phyloP scores from a whole-genome alignment of 768 basidiomycete species.

The Tricholoma sp. region DNA sequence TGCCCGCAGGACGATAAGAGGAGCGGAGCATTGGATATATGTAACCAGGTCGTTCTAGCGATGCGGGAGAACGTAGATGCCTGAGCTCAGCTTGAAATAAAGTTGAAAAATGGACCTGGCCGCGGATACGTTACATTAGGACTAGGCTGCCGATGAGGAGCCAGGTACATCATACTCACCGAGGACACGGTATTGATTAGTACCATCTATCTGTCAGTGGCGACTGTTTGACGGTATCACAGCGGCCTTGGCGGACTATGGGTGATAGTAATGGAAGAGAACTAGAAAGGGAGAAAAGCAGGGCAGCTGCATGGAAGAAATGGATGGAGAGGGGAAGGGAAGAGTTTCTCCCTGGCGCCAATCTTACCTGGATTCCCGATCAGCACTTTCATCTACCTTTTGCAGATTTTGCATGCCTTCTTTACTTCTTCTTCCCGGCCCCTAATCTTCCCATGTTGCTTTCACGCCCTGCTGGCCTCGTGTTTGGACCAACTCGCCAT shows the following conservation, averaged over 20 bases:
- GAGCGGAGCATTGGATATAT: constrained; percentile 12
- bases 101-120: not conserved
- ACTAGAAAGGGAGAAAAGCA: not conserved
- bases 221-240: not conserved
- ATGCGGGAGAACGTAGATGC: not conserved
- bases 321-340: not conserved
- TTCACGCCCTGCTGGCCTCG: not conserved
- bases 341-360: not conserved
- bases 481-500: not conserved
- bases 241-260: not conserved
- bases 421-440: not conserved
- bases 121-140: not conserved
- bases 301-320: not conserved
- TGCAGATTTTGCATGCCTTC: not conserved
- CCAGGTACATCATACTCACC: not conserved
- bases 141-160: not conserved
- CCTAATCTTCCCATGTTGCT: not conserved
- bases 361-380: constrained; percentile 3
- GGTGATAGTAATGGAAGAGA: not conserved
- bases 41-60: constrained; percentile 2
- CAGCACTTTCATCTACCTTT: constrained; percentile 2
- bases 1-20: constrained; percentile 21
- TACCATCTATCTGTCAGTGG: constrained; percentile 1
- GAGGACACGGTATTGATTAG: not conserved
- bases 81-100: constrained; percentile 1